A percentile compares a stretch with the other conserved stretches of the same genome.
Conservation (phyloP, 805 yeast genomes). For the Zygotorulaspora florentina region DNA sequence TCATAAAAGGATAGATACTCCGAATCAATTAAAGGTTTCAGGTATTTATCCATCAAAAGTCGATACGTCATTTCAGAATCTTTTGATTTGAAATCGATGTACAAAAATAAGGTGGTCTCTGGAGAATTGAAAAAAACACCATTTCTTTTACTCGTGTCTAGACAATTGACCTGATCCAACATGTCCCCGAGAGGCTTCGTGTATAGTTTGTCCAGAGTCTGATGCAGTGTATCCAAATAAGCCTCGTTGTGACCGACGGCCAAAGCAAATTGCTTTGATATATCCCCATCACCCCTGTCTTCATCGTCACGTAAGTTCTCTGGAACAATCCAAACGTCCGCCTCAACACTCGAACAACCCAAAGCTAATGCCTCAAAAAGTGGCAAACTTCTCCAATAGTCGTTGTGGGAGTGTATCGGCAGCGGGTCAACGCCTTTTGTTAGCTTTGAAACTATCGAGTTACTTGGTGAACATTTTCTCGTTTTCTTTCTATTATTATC, state of each 20-base stretch:
- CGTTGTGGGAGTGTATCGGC: constrained; percentile 61
- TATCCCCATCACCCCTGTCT: constrained; percentile 34
- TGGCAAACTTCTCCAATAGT: constrained; percentile 59
- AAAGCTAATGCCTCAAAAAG: constrained; percentile 49
- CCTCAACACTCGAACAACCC: constrained; percentile 59
- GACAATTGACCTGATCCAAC: constrained; percentile 46
- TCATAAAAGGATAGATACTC: constrained; percentile 51
- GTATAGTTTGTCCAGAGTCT: constrained; percentile 49
- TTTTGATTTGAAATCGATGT: constrained; percentile 62
- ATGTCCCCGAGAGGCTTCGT: constrained; percentile 48
- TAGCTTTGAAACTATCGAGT: constrained; percentile 20
- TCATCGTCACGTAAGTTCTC: constrained; percentile 1
- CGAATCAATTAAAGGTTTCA: constrained; percentile 45
- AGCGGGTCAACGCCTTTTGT: constrained; percentile 26
- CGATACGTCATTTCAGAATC: constrained; percentile 41
- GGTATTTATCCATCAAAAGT: constrained; percentile 39
- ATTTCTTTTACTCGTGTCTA: constrained; percentile 12
- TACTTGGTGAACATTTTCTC: constrained; percentile 13
- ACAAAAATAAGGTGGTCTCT: constrained; percentile 51
- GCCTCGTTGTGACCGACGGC: constrained; percentile 61
- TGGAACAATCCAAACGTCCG: constrained; percentile 53
- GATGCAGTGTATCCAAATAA: constrained; percentile 39
- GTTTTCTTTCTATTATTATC: not conserved
- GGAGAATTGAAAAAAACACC: constrained; percentile 46
- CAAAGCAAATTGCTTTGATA: constrained; percentile 38